Conservation (phyloP, 2,329 filamentous ascomycete species). For the Trichoderma guizhouense region DNA sequence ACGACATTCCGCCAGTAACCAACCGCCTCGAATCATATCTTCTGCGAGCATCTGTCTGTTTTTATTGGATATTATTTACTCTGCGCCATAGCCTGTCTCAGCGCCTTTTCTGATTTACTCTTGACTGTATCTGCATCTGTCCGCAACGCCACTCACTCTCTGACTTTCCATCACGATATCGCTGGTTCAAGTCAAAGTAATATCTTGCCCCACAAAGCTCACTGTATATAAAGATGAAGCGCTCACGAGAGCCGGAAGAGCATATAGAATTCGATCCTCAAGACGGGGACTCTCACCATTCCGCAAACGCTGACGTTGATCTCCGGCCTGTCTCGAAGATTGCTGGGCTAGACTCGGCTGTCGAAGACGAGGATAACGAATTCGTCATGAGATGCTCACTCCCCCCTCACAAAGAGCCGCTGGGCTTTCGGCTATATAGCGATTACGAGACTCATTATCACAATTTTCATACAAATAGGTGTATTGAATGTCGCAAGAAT, state of each 20-base stretch:
- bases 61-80: neutral
- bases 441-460: slow-evolving; percentile 87
- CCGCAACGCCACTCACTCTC: neutral
- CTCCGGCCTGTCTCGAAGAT: slow-evolving; percentile 49
- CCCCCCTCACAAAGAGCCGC: slow-evolving; percentile 69
- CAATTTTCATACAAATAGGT: slow-evolving; percentile 78
- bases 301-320: slow-evolving; percentile 19
- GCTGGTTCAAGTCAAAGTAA: slow-evolving; percentile 17
- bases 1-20: neutral
- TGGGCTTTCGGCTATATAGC: slow-evolving; percentile 70
- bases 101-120: neutral
- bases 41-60: neutral
- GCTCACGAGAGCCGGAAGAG: slow-evolving; percentile 58
- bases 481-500: slow-evolving; percentile 79
- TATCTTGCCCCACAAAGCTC: slow-evolving; percentile 24
- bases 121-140: neutral
- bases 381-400: slow-evolving; percentile 73
- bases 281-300: slow-evolving; percentile 6
- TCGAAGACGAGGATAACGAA: slow-evolving; percentile 32
- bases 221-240: slow-evolving; percentile 50
- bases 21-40: neutral
- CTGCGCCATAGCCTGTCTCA: neutral
- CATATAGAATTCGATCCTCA: slow-evolving; percentile 34
- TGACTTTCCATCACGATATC: neutral
- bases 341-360: slow-evolving; percentile 53